Evolutionary conservation across 345 rosid genomes (phyloP), one percentile per base, ranked within the genome.

Genomic region (Sonneratia caseolaris): DNA sequence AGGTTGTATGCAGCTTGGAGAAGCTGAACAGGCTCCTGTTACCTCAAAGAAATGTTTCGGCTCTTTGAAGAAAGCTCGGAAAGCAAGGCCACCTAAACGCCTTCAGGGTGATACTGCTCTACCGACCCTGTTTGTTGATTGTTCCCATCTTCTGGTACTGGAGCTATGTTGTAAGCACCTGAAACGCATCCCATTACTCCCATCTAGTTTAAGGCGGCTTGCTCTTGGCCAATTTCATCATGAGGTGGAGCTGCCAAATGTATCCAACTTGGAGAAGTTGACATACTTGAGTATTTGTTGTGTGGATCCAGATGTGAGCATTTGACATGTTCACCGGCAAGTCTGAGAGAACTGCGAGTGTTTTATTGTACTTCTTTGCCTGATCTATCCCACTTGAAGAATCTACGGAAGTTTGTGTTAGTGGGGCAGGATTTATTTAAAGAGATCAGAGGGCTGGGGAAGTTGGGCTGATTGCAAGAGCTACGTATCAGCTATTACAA

Each of bases 311-410:
- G 2, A 55, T 55, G 59, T 4, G 56, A 18, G 56, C 7, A 51
- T 55, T 18, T 55, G 59, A 13, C 56, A 18, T 55, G 59, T 22
- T 55, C 0, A 22, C 7, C 21, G 6, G 7, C 56, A 13, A 12
- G 18, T 55, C 18, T 55, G 22, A 55, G 7, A 18, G 59, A 55
- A 18, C 59, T 55, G 59, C 24, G 59, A 12, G 3, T 55, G 3
- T 2, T 16, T 2, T 4, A 55, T 22, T 55, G n/a, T 55, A 3
- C 7, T 7, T 16, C 42, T 12, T 11, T 48, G 16, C 72, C 72
- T 35, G 38, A 69, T 69, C 62, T 69, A 13, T 69, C 71, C 6
- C 38, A 69, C 36, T 45, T 69, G 42, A 48, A 21, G 16, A 48
- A 24, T 48, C 61, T 69, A 21, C 22, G 5, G 11, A 11, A 1